Base-by-base conservation (phyloP, 768 basidiomycete species). In the Lentinula sp. region DNA sequence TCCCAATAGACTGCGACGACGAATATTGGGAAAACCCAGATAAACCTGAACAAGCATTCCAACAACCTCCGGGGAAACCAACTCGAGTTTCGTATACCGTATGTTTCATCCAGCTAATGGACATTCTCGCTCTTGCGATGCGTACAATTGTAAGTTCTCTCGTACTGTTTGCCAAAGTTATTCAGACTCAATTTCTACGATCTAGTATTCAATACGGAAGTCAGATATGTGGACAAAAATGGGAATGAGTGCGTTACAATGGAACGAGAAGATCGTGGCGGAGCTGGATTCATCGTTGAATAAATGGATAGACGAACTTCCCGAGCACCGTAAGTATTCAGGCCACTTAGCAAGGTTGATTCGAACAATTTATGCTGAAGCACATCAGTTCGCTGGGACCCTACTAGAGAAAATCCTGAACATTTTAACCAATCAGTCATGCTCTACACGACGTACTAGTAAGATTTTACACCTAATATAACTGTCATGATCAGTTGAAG, bases 271-370 rank as follows among this genome's bases (percentile, higher is more conserved):
- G 43, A 79, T 85, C 23, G 84, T 93, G 5, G 81, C 83, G 6
- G 87, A 90, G 59, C 76, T 93, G 4, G 91, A 93, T 73, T 85
- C 87, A 4, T 83, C 84, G 3, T 73, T 93, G 68, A 91, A 92
- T 64, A 79, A 82, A 21, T 93, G 91, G 91, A 79, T 88, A 52
- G 85, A 89, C 58, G 76, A 80, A 3, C 76, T 93, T 3, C 91
- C 91, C 1, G 74, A 78, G 43, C 84, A 86, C 67, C 67, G 78
- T 77, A 16, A 28, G 67, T 64, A 18, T 45, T 18, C 9, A 28
- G 28, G 28, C 28, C 28, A 28, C 28, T 28, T 28, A 28, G 28
- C 28, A 4, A 28, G 28, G 28, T 28, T 28, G 28, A 28, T 28
- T 28, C 28, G 28, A 28, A 18, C 13, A 31, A 28, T 45, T n/a